A percentile compares a stretch with the other conserved stretches of the same genome.
These are phyloP conservation scores for Phaeophleospora eucalypticola DNA, from an alignment of 2,329 filamentous ascomycete species.

Conservation along the genomic window DNA sequence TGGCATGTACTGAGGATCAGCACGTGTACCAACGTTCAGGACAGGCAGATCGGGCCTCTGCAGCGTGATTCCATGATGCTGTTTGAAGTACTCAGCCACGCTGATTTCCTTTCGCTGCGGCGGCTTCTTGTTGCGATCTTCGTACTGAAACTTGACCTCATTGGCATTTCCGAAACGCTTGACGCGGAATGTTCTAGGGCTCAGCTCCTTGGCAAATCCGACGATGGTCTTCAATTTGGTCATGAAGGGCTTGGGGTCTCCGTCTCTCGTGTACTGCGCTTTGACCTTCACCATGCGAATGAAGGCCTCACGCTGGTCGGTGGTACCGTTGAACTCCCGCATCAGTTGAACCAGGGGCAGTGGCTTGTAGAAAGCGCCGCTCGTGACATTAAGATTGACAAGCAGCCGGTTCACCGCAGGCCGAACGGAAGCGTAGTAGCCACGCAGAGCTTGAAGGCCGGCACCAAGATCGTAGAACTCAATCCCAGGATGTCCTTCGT, in stretches of 20 bases:
- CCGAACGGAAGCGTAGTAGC: slow-evolving; percentile 60
- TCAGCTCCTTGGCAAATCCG: slow-evolving; percentile 39
- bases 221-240: slow-evolving; percentile 43
- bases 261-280: slow-evolving; percentile 24
- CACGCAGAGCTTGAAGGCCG: slow-evolving; percentile 55
- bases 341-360: slow-evolving; percentile 33
- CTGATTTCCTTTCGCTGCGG: slow-evolving; percentile 41
- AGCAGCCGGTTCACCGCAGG: slow-evolving; percentile 55
- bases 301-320: slow-evolving; percentile 23
- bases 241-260: slow-evolving; percentile 19
- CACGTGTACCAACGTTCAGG: slow-evolving; percentile 60
- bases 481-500: slow-evolving; percentile 29
- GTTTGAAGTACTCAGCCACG: slow-evolving; percentile 50
- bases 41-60: slow-evolving; percentile 49
- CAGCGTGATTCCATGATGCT: slow-evolving; percentile 38
- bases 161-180: slow-evolving; percentile 37
- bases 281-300: slow-evolving; percentile 29
- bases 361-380: slow-evolving; percentile 54
- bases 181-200: slow-evolving; percentile 15
- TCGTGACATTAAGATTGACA: slow-evolving; percentile 61
- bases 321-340: slow-evolving; percentile 25
- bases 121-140: slow-evolving; percentile 14
- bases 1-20: slow-evolving; percentile 61
- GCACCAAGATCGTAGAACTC: slow-evolving; percentile 42
- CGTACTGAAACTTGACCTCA: slow-evolving; percentile 48